Percentiles rank a stretch among this genome's conserved stretches.
These are phyloP conservation scores for Trichoderma endophyticum DNA, from an alignment of 2,329 filamentous ascomycete genomes.

Conservation along the genomic window DNA sequence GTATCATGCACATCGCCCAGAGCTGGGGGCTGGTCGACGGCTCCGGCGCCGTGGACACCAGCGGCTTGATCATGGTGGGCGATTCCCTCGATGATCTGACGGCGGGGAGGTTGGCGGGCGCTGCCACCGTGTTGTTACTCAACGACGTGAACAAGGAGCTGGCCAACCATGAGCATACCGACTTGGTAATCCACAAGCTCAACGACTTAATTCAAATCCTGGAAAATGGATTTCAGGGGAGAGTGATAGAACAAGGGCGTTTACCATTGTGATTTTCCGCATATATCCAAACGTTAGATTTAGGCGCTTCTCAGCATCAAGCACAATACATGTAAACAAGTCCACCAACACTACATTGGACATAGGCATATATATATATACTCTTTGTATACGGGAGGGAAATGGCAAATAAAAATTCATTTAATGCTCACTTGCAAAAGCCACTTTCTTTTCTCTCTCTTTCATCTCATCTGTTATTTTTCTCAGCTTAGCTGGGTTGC, in stretches of 20 bases:
- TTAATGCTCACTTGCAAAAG: conserved; percentile 20
- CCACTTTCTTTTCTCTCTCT: conserved; percentile 3
- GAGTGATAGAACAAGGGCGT: conserved; percentile 25
- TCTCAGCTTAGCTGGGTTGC: conserved; percentile 24
- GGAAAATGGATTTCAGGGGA: conserved; percentile 69
- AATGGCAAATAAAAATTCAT: not conserved
- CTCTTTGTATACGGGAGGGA: not conserved
- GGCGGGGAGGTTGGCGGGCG: conserved; percentile 76
- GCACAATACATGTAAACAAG: not conserved
- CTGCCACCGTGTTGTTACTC: conserved; percentile 82
- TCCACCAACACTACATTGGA: not conserved
- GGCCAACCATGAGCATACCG: conserved; percentile 69
- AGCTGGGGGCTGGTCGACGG: conserved; percentile 60
- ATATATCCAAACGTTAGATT: conserved; percentile 1
- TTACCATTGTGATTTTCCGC: not conserved
- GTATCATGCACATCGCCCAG: conserved; percentile 79
- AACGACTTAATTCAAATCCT: conserved; percentile 75
- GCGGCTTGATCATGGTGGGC: conserved; percentile 62
- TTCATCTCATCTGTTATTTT: conserved; percentile 3
- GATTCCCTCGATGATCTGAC: conserved; percentile 92
- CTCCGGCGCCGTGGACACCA: conserved; percentile 40
- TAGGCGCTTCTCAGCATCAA: conserved; percentile 3
- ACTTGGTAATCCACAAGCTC: conserved; percentile 66
- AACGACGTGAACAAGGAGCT: conserved; percentile 77
- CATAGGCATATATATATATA: not conserved